Percentiles rank a stretch among this genome's conserved stretches.
phyloP scores from a whole-genome alignment of 75 land plant genomes.

The Sequoia sempervirens region DNA sequence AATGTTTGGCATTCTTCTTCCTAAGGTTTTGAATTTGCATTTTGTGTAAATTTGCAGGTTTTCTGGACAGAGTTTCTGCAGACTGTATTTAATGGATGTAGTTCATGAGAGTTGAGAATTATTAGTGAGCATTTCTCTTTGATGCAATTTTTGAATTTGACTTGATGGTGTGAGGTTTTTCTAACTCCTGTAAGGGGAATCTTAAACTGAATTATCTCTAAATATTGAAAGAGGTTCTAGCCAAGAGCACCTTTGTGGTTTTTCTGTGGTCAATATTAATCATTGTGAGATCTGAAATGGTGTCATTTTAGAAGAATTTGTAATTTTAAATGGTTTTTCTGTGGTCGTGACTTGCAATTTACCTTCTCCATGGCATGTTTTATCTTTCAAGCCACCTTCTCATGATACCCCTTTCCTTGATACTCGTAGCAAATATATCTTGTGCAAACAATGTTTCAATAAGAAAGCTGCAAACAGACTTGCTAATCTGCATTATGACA shows the following conservation, averaged over 20 bases:
- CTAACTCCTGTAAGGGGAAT: background rate
- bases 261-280: background rate
- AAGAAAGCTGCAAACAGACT: too few species aligned
- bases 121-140: too few species aligned
- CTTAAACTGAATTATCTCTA: background rate
- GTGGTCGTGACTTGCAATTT: too few species aligned
- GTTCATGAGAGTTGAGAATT: constrained; percentile 34
- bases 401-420: too few species aligned
- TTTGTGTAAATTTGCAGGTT: constrained; percentile 42
- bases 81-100: constrained; percentile 75
- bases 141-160: background rate
- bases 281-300: background rate
- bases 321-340: background rate
- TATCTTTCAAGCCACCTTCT: too few species aligned
- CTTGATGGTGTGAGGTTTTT: too few species aligned
- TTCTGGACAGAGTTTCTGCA: constrained; percentile 79
- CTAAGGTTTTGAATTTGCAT: background rate
- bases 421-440: too few species aligned
- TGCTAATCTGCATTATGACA: too few species aligned
- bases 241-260: background rate
- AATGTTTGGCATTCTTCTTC: background rate
- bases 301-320: background rate
- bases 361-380: too few species aligned
- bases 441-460: too few species aligned
- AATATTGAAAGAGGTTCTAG: background rate